phyloP scores from a whole-genome alignment of 305 asterid genomes.

The Euphrasia arctica region DNA sequence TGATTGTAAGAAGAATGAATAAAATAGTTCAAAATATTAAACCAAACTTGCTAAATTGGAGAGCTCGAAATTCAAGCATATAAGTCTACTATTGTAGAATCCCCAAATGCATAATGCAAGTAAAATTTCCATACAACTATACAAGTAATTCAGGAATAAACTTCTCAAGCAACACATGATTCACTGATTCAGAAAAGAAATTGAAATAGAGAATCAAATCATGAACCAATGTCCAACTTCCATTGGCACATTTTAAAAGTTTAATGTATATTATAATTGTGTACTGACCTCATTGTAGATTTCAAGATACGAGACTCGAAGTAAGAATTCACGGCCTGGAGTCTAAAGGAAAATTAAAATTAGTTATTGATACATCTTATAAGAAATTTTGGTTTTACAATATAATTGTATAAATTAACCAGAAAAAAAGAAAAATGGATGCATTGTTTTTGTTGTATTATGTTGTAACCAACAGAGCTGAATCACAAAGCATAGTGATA shows the following conservation, averaged over 20 bases:
- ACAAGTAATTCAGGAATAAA: slow-evolving; percentile 4
- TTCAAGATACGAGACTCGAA: slow-evolving; percentile 96
- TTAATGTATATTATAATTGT: slow-evolving; percentile 1
- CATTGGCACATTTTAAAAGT: slow-evolving; percentile 7
- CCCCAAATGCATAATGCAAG: slow-evolving; percentile 16
- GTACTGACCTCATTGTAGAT: slow-evolving; percentile 95
- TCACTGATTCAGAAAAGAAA: not conserved
- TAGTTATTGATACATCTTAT: slow-evolving; percentile 27
- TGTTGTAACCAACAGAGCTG: slow-evolving; percentile 17
- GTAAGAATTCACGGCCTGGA: slow-evolving; percentile 97
- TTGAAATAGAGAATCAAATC: not conserved
- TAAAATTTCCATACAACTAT: slow-evolving; percentile 1
- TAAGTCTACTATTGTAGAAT: slow-evolving; percentile 6
- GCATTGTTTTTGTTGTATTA: slow-evolving; percentile 2
- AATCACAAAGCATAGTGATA: slow-evolving; percentile 15
- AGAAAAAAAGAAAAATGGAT: slow-evolving; percentile 1
- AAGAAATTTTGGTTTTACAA: slow-evolving; percentile 14
- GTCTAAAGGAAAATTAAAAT: slow-evolving; percentile 60
- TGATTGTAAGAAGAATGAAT: slow-evolving; percentile 18
- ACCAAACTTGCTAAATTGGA: slow-evolving; percentile 3
- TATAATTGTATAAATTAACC: slow-evolving; percentile 21
- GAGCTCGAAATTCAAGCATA: slow-evolving; percentile 3
- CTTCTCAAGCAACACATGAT: slow-evolving; percentile 18
- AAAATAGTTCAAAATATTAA: slow-evolving; percentile 9
- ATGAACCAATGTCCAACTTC: slow-evolving; percentile 6